A percentile compares a stretch with the other conserved stretches of the same genome.
phyloP scores from a whole-genome alignment of 805 yeast species.

The Starmerella sirachaensis region DNA sequence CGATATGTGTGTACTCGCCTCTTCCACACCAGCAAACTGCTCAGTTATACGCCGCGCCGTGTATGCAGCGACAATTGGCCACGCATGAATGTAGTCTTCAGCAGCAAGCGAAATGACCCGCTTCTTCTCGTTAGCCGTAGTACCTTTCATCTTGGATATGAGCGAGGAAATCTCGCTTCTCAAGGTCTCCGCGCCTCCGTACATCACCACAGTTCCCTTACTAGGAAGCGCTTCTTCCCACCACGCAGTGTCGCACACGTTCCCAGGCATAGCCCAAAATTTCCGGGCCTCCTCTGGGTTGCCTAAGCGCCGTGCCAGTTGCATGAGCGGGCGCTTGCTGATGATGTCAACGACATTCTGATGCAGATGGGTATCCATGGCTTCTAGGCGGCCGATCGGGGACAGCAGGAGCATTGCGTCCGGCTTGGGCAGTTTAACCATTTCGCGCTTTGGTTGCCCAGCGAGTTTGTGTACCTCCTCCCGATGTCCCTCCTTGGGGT shows the following conservation, averaged over 20 bases:
- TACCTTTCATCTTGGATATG: slow-evolving; percentile 21
- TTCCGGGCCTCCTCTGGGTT: slow-evolving; percentile 2
- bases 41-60: slow-evolving; percentile 35
- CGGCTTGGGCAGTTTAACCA: slow-evolving; percentile 21
- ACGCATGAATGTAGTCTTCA: slow-evolving; percentile 34
- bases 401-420: slow-evolving; percentile 28
- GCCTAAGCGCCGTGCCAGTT: slow-evolving; percentile 4
- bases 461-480: too few species aligned
- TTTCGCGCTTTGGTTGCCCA: background rate
- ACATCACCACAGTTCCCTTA: slow-evolving; percentile 33
- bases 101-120: slow-evolving; percentile 29
- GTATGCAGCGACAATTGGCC: slow-evolving; percentile 37
- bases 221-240: slow-evolving; percentile 36
- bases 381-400: slow-evolving; percentile 21
- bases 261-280: slow-evolving; percentile 17
- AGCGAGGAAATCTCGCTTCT: slow-evolving; percentile 32
- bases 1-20: slow-evolving; percentile 33
- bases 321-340: slow-evolving; percentile 2
- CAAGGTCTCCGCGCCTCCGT: slow-evolving; percentile 36
- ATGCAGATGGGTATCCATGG: too few species aligned
- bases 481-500: too few species aligned
- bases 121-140: too few species aligned
- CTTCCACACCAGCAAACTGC: slow-evolving; percentile 34
- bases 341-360: slow-evolving; percentile 15
- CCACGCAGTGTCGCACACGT: slow-evolving; percentile 23